Conservation (phyloP, 1,284 basidiomycete genomes). For the Ceratobasidium sp. region DNA sequence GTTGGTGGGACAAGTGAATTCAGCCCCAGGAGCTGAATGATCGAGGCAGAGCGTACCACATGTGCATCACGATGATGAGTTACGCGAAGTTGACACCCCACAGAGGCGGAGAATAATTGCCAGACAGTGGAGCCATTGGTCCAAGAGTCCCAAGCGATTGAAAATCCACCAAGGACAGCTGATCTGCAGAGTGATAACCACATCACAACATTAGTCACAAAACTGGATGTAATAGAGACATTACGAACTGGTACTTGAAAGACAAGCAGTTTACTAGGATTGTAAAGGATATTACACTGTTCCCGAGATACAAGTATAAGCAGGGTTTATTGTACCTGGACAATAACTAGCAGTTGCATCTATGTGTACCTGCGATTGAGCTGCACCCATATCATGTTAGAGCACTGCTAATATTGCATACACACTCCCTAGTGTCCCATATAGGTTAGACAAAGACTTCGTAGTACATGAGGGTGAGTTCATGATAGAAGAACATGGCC, state of each 20-base stretch:
- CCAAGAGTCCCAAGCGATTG: too few species aligned
- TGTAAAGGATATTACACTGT: neutral
- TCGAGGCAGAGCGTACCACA: too few species aligned
- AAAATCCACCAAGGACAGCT: too few species aligned
- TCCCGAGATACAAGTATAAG: neutral
- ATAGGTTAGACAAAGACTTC: conserved; percentile 54
- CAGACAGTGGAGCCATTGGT: too few species aligned
- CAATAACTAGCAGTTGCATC: neutral
- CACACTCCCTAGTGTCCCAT: conserved; percentile 51
- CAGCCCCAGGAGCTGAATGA: too few species aligned
- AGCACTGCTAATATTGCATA: neutral
- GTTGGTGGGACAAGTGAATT: neutral
- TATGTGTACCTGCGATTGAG: neutral
- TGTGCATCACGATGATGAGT: too few species aligned
- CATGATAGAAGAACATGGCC: conserved; percentile 56
- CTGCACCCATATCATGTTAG: neutral
- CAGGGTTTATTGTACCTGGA: conserved; percentile 9
- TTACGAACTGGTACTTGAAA: neutral
- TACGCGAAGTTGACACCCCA: too few species aligned
- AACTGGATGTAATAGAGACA: neutral
- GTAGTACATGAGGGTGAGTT: conserved; percentile 50
- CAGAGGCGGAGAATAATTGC: too few species aligned
- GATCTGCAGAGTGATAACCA: too few species aligned
- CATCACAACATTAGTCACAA: too few species aligned
- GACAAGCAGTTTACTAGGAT: conserved; percentile 9